These are phyloP conservation scores for Trametes coccinea DNA, from an alignment of 768 basidiomycete species.

Conservation along the genomic window DNA sequence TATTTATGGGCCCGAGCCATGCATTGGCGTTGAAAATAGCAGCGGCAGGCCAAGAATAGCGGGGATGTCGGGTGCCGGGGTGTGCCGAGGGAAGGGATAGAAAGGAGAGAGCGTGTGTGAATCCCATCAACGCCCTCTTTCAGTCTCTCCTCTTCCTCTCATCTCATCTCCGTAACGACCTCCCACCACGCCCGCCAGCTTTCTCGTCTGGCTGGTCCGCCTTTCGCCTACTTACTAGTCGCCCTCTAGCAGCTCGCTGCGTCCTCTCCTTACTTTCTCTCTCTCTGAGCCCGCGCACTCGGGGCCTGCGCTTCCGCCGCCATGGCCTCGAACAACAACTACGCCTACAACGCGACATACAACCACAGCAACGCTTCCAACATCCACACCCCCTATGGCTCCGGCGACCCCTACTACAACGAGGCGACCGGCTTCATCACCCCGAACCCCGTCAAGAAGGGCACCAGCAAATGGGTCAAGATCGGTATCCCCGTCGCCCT, in stretches of 20 bases:
- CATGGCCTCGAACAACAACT: constrained; percentile 44
- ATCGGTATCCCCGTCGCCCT: constrained; percentile 68
- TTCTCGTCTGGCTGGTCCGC: constrained; percentile 8
- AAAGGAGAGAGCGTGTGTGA: constrained; percentile 1
- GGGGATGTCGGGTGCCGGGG: neutral
- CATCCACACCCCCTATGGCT: constrained; percentile 47
- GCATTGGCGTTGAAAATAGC: constrained; percentile 1
- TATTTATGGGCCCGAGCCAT: neutral
- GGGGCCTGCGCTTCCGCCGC: constrained; percentile 16
- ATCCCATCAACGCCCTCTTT: constrained; percentile 2
- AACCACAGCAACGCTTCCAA: constrained; percentile 22
- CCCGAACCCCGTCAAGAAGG: constrained; percentile 48
- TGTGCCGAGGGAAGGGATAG: constrained; percentile 11
- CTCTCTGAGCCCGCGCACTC: constrained; percentile 3
- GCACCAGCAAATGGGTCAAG: constrained; percentile 72
- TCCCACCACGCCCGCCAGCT: constrained; percentile 10
- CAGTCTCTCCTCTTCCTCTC: constrained; percentile 1
- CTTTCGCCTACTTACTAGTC: constrained; percentile 9
- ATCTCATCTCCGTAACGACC: constrained; percentile 17
- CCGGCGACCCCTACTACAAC: constrained; percentile 69
- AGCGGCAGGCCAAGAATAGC: constrained; percentile 11
- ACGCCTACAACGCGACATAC: constrained; percentile 30
- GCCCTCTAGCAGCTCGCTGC: constrained; percentile 20
- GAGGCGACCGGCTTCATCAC: constrained; percentile 71
- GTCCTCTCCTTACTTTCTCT: constrained; percentile 25